Evolutionary conservation across 768 basidiomycete species (phyloP).

Genomic region (Botryobasidium botryosum): DNA sequence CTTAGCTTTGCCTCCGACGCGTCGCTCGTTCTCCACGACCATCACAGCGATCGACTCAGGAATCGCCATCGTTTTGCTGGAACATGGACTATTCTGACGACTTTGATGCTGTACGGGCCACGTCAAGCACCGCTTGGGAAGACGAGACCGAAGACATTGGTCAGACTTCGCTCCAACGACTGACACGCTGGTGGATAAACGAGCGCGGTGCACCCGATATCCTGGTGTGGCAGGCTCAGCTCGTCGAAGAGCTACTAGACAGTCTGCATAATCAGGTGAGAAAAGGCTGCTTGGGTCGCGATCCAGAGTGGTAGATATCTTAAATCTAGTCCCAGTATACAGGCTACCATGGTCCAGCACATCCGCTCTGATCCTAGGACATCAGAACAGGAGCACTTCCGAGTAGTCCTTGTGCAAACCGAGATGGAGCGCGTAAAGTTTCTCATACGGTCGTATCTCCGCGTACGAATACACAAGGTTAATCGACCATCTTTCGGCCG

Average conservation of each 20-base stretch:
- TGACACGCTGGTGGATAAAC: conserved; percentile 75
- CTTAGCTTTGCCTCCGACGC: no score
- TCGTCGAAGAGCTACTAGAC: conserved; percentile 50
- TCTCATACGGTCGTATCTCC: conserved; percentile 73
- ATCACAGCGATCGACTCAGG: no score
- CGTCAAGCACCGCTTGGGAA: no score
- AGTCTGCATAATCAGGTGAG: conserved; percentile 70
- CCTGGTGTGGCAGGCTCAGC: conserved; percentile 49
- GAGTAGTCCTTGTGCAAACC: conserved; percentile 84
- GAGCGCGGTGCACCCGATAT: conserved; percentile 71
- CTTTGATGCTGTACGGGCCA: no score
- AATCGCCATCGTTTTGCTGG: no score
- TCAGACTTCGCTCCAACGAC: conserved; percentile 46
- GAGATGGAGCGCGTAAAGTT: conserved; percentile 92
- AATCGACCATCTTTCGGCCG: conserved; percentile 10
- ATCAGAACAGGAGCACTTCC: conserved; percentile 84
- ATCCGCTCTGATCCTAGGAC: conserved; percentile 67
- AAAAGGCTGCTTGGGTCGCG: conserved; percentile 5
- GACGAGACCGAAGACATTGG: conserved; percentile 1
- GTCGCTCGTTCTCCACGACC: no score
- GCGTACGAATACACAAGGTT: conserved; percentile 77
- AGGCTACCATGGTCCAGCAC: conserved; percentile 63
- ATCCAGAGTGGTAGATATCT: no score
- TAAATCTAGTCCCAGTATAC: no score
- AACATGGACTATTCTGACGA: no score